phyloP scores from a whole-genome alignment of 2,329 filamentous ascomycete species.

The Fusarium agapanthi region DNA sequence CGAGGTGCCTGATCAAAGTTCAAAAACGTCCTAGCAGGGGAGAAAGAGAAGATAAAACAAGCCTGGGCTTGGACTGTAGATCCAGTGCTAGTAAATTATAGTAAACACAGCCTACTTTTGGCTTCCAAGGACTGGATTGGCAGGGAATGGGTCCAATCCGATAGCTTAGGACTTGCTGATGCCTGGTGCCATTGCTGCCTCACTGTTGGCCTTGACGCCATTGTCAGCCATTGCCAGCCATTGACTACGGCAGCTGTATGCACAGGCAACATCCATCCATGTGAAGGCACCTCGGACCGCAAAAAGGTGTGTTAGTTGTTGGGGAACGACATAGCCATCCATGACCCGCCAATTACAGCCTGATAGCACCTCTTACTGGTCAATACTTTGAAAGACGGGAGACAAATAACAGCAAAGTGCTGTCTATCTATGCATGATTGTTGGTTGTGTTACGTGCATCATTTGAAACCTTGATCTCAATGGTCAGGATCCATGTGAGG shows the following conservation, averaged over 20 bases:
- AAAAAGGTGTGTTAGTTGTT: neutral
- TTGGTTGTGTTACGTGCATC: neutral
- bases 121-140: neutral
- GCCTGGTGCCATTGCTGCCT: constrained; percentile 6
- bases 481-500: neutral
- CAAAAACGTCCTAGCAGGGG: constrained; percentile 7
- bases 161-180: neutral
- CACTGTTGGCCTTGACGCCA: neutral
- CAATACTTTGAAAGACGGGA: neutral
- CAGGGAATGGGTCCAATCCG: neutral
- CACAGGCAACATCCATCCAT: neutral
- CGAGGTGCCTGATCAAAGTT: neutral
- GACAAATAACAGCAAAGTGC: neutral
- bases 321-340: neutral
- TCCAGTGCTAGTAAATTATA: neutral
- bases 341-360: neutral
- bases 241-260: neutral
- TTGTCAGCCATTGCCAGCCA: neutral
- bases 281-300: neutral
- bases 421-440: neutral
- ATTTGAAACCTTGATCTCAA: neutral
- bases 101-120: neutral
- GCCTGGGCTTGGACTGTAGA: neutral
- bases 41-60: neutral
- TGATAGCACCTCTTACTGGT: neutral